Evolutionary conservation across 441 rosid species (phyloP), one percentile per base, ranked within the genome.

Genomic region (Hura crepitans): DNA sequence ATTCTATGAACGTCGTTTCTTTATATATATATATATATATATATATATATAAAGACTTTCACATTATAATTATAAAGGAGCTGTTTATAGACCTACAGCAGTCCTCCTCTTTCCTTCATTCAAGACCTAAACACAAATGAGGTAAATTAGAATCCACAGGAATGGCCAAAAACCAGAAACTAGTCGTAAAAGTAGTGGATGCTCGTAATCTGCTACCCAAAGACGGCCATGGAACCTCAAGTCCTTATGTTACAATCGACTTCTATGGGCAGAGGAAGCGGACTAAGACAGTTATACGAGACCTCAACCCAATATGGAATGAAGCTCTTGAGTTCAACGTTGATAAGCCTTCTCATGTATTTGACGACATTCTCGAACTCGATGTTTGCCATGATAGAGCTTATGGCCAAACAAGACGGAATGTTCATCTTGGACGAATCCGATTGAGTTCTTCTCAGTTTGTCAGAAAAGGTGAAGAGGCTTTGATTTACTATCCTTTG

Each of bases 141-240:
- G 39, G 2, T 22, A 42, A 11, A 0, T 7, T 65, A 70, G 69
- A 66, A 46, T 39, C 69, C 31, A 65, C 51, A n/a, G n/a, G n/a
- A 15, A 79, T 78, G 85, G 74, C 83, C 4, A 42, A 77, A 37
- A 73, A 77, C 37, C 84, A 79, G 71, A 93, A 85, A 57, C 85
- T 94, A 6, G 76, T 88, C 57, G 97, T 89, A 20, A 96, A 89
- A 39, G 94, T 91, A 0, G 77, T 81, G 0, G 97, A 89, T 23
- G 98, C 96, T 3, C 85, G 91, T 4, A 84, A 88, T 55, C 81
- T 93, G 12, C 85, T 85, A 20, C 96, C 93, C 0, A 93, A 86
- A 68, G 98, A 91, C 66, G 98, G 96, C 3, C 94, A 89, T 70
- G 98, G 98, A 9, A 93, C 87, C 65, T 89, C 98, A 46, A 93